A percentile compares a stretch with the other conserved stretches of the same genome.
Conservation (phyloP, 805 yeast genomes). For the Spathaspora hagerdaliae region DNA sequence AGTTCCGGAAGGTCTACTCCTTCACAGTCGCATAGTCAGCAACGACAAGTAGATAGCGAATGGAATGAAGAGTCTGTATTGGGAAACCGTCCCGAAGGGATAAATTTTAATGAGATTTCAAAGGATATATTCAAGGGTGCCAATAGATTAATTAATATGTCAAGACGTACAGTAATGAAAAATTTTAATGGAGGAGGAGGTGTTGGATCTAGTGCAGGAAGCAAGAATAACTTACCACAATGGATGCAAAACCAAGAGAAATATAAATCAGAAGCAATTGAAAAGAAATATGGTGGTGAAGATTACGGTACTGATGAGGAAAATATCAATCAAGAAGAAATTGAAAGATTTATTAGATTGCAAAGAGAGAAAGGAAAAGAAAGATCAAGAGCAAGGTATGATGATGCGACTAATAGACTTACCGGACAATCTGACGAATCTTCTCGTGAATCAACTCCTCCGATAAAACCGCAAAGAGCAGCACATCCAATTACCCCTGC, state of each 20-base stretch:
- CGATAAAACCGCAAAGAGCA: conserved; percentile 9
- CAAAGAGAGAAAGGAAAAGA: conserved; percentile 38
- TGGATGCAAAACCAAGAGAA: conserved; percentile 68
- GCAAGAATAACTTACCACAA: conserved; percentile 45
- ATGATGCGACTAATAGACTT: conserved; percentile 8
- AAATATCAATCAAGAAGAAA: conserved; percentile 41
- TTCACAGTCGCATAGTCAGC: background rate
- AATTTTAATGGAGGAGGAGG: conserved; percentile 39
- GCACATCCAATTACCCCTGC: background rate
- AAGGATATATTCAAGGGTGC: conserved; percentile 57
- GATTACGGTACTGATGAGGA: conserved; percentile 48
- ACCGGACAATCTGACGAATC: background rate
- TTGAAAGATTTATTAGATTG: conserved; percentile 31
- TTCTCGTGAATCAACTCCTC: conserved; percentile 1
- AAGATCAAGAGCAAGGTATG: conserved; percentile 22
- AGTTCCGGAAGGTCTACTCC: conserved; percentile 23
- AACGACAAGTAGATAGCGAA: background rate
- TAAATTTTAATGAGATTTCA: conserved; percentile 50
- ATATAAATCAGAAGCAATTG: conserved; percentile 40
- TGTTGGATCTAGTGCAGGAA: conserved; percentile 12
- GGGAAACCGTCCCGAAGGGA: conserved; percentile 11
- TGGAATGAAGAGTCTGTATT: background rate
- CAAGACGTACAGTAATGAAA: conserved; percentile 56
- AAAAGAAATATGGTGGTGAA: conserved; percentile 28
- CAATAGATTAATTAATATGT: conserved; percentile 51